phyloP scores from a whole-genome alignment of 768 basidiomycete genomes.

The Leccinum boreale region DNA sequence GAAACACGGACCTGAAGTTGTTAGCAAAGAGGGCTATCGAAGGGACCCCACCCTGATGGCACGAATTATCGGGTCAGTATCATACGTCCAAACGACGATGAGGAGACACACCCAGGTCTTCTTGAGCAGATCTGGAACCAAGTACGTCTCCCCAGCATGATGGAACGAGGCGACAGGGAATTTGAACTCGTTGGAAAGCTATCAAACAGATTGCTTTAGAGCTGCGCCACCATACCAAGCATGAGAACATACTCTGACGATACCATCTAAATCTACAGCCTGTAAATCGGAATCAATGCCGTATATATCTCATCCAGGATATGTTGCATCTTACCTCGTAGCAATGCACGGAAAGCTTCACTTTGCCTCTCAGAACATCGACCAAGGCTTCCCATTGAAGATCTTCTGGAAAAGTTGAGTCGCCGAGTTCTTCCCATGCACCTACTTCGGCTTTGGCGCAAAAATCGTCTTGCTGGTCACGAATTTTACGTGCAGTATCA shows the following conservation, averaged over 20 bases:
- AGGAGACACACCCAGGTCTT: conserved; percentile 50
- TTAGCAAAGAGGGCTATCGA: conserved; percentile 77
- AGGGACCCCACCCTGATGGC: conserved; percentile 55
- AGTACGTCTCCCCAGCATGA: conserved; percentile 77
- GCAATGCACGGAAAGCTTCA: conserved; percentile 46
- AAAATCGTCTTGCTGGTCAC: conserved; percentile 65
- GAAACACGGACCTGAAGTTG: conserved; percentile 34
- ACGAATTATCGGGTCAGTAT: not conserved
- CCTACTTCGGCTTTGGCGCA: conserved; percentile 57
- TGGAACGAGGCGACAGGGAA: conserved; percentile 78
- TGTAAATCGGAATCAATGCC: conserved; percentile 12
- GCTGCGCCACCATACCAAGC: not conserved
- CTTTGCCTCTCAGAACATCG: conserved; percentile 73
- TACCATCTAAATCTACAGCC: conserved; percentile 69
- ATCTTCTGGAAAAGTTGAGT: conserved; percentile 47
- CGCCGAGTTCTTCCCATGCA: conserved; percentile 36
- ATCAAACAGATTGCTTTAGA: not conserved
- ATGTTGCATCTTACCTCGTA: conserved; percentile 29
- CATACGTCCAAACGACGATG: not conserved
- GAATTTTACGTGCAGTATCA: conserved; percentile 65
- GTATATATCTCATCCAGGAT: not conserved
- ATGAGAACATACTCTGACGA: conserved; percentile 56
- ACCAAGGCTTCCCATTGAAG: conserved; percentile 78
- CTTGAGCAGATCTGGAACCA: conserved; percentile 76
- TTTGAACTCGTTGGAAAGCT: conserved; percentile 83